Percentiles rank a stretch among this genome's conserved stretches.
phyloP scores from a whole-genome alignment of 176 grass and related monocot genomes.

The Bolboschoenus planiculmis region DNA sequence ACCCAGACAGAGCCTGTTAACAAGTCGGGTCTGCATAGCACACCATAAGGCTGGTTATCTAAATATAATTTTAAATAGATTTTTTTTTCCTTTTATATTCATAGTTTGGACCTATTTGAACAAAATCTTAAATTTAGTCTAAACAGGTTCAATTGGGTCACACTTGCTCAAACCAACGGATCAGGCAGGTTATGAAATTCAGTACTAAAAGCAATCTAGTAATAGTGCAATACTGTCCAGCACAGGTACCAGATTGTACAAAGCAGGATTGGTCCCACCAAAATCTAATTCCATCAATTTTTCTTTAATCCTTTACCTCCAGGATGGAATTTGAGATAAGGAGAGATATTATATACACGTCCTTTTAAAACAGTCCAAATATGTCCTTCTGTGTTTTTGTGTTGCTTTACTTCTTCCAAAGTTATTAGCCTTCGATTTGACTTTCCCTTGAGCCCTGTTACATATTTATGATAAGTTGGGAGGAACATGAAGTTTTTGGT shows the following conservation, averaged over 20 bases:
- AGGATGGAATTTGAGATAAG: constrained; percentile 97
- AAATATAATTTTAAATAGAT: neutral
- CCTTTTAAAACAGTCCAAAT: constrained; percentile 97
- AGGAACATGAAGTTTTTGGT: neutral
- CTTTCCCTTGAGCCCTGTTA: constrained; percentile 61
- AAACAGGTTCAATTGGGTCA: neutral
- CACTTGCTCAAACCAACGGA: neutral
- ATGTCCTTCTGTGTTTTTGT: constrained; percentile 55
- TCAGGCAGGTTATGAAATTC: neutral
- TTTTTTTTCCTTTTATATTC: neutral
- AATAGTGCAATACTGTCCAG: neutral
- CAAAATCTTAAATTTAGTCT: neutral
- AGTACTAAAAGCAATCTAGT: neutral
- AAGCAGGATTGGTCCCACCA: neutral
- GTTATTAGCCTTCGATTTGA: constrained; percentile 62
- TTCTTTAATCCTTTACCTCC: constrained; percentile 46
- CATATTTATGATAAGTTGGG: constrained; percentile 1
- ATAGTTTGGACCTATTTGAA: neutral
- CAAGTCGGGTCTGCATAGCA: neutral
- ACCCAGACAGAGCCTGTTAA: neutral
- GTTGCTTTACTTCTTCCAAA: constrained; percentile 81
- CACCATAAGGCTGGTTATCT: neutral
- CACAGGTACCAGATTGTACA: neutral
- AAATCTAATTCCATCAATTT: neutral
- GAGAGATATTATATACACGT: constrained; percentile 80